Evolutionary conservation across 2,329 filamentous ascomycete species (phyloP), one percentile per base, ranked within the genome.

Genomic region (Arthroderma uncinatum): DNA sequence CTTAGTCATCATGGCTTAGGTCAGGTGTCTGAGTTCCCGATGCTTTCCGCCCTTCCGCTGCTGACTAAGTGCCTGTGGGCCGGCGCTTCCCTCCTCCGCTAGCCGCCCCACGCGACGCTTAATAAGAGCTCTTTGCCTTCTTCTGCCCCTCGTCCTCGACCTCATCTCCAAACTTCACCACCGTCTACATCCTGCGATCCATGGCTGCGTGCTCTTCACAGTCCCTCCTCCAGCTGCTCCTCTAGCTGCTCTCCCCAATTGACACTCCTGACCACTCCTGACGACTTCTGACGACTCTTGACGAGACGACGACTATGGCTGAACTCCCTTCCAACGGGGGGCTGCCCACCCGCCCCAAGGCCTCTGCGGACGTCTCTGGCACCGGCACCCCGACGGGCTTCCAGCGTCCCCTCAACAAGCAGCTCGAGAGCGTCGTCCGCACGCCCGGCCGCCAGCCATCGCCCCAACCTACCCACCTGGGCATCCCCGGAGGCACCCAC

Each of bases 391-490:
- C 71, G 39, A 71, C 73, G 59, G 71, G 71, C 19, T 74, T 74
- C 62, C 71, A 74, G 61, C 64, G 71, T 53, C 70, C 64, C 30
- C 73, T 76, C 62, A 81, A 83, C 70, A 83, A 82, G 70, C 73
- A 80, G 60, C 74, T 84, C 53, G 79, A 83, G 55, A 74, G 76
- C 63, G 76, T 79, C 58, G 72, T 78, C 55, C 72, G 77, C 39
- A 74, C 76, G 7, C 78, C 77, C 36, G 72, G 75, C 66, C 83
- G 88, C 57, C 81, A 86, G 61, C 88, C 91, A 23, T 95, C 91
- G 57, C 89, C 90, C 23, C 88, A 94, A 69, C 89, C 91, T 25
- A 91, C 89, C 58, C 89, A 95, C 71, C 79, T 95, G 71, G 86
- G 81, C 64, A 79, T 91, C 21, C 85, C 87, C 12, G 78, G 81